Evolutionary conservation across 257 asterid species (phyloP), one percentile per base, ranked within the genome.

Genomic region (Penstemon newberryi): DNA sequence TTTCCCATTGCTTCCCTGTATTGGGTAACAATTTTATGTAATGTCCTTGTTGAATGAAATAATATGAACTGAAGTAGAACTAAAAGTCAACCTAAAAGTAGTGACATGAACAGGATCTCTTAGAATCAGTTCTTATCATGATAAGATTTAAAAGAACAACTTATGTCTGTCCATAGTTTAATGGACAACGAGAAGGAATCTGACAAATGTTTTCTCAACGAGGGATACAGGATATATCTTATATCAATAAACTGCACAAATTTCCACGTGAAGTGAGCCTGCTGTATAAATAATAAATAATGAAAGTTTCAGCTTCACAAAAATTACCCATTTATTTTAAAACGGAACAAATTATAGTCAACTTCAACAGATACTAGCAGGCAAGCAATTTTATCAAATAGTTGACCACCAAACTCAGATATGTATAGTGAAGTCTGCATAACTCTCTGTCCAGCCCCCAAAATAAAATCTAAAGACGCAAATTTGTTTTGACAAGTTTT

Each of bases 1-100:
- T 89, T 89, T 62, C 94, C 96, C 91, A 86, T 89, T 68, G 94
- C 96, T 73, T 89, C 96, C 96, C 96, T 86, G 70, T 11, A 72
- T 53, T 59, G 55, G 60, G 37, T 41, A 44, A 66, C 63, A 46
- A 59, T 18, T 49, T 65, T 52, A 10, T 37, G 15, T 41, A 13
- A 65, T 13, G 25, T 56, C 65, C 44, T 43, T 38, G 46, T n/a
- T 63, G 10, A 18, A 63, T 19, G 8, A 43, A 12, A 25, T 36
- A 47, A n/a, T 41, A 64, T 43, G 43, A 51, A 50, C 10, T 39
- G 7, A 40, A 39, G 70, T 47, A n/a, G 40, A 18, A n/a, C 41
- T 1, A n/a, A 6, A 54, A 41, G 37, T 40, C 63, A 25, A 25
- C 52, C 46, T 46, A 11, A 33, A 13, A 33, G 9, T 12, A 37